Conservation (phyloP, 2,329 filamentous ascomycete genomes). For the Myriosclerotinia scirpicola region DNA sequence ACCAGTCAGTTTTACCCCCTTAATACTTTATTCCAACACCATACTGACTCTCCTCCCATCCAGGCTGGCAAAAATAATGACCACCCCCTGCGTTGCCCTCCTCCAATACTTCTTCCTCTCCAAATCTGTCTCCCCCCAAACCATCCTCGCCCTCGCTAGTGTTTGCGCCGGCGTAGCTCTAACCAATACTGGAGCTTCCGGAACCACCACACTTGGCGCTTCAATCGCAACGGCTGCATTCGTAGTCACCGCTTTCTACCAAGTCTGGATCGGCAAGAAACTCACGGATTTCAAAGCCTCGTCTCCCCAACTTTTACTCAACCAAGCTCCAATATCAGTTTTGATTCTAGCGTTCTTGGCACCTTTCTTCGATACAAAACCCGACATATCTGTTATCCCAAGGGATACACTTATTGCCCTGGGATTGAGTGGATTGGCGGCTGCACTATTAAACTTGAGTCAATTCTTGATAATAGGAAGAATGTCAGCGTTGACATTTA, state of each 20-base stretch:
- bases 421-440: conserved; percentile 46
- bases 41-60: not conserved
- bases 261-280: conserved; percentile 52
- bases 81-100: conserved; percentile 48
- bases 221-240: conserved; percentile 47
- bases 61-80: conserved; percentile 50
- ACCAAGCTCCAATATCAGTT: conserved; percentile 49
- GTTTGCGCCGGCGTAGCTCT: conserved; percentile 48
- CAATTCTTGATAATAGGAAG: conserved; percentile 44
- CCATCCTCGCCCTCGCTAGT: conserved; percentile 44
- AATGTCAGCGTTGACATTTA: conserved; percentile 39
- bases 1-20: conserved; percentile 40
- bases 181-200: conserved; percentile 45
- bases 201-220: conserved; percentile 44
- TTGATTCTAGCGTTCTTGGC: conserved; percentile 46
- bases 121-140: conserved; percentile 45
- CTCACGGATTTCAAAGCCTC: conserved; percentile 47
- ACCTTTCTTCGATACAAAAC: conserved; percentile 46
- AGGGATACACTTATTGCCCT: conserved; percentile 44
- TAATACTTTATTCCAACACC: conserved; percentile 1
- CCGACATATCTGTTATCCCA: conserved; percentile 39
- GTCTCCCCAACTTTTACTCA: conserved; percentile 47
- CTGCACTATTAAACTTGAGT: conserved; percentile 43
- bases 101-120: conserved; percentile 48
- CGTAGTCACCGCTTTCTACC: conserved; percentile 48